Percentiles rank a stretch among this genome's conserved stretches.
These are phyloP conservation scores for Teratosphaeria nubilosa DNA, from an alignment of 2,329 filamentous ascomycete genomes.

Conservation along the genomic window DNA sequence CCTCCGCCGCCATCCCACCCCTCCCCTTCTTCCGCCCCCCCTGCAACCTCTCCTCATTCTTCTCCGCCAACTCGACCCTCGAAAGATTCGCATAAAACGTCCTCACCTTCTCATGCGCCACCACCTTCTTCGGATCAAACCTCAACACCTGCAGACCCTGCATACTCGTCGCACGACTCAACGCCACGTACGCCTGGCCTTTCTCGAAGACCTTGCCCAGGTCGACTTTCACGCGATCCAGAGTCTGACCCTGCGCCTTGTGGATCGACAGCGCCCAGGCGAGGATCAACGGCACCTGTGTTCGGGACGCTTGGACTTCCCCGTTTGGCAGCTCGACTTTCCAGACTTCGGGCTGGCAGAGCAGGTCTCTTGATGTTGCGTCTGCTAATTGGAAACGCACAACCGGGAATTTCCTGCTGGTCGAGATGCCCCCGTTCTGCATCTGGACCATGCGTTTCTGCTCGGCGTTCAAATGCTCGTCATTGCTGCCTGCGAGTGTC, in stretches of 20 bases:
- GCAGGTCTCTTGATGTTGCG: slow-evolving; percentile 62
- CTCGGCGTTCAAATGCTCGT: background rate
- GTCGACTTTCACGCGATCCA: slow-evolving; percentile 90
- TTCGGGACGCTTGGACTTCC: slow-evolving; percentile 79
- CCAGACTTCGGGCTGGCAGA: slow-evolving; percentile 84
- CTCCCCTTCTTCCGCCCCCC: slow-evolving; percentile 6
- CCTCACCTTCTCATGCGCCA: slow-evolving; percentile 81
- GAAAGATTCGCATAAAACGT: slow-evolving; percentile 77
- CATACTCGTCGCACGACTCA: slow-evolving; percentile 85
- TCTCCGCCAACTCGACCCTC: slow-evolving; percentile 48
- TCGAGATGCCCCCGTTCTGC: slow-evolving; percentile 31
- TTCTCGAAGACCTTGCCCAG: slow-evolving; percentile 90
- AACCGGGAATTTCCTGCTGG: slow-evolving; percentile 60
- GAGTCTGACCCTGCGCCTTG: slow-evolving; percentile 91
- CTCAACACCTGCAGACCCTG: slow-evolving; percentile 76
- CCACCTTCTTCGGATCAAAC: slow-evolving; percentile 84
- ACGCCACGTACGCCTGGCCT: slow-evolving; percentile 91
- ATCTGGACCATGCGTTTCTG: slow-evolving; percentile 1
- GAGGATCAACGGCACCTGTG: slow-evolving; percentile 69
- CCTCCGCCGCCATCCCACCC: slow-evolving; percentile 7
- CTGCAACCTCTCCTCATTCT: slow-evolving; percentile 25
- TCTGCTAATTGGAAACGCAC: slow-evolving; percentile 76
- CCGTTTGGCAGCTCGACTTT: slow-evolving; percentile 95
- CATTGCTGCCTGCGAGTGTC: background rate
- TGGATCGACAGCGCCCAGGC: slow-evolving; percentile 97